Percentiles rank a stretch among this genome's conserved stretches.
Conservation (phyloP, 805 yeast species). For the Candida nemodendra region DNA sequence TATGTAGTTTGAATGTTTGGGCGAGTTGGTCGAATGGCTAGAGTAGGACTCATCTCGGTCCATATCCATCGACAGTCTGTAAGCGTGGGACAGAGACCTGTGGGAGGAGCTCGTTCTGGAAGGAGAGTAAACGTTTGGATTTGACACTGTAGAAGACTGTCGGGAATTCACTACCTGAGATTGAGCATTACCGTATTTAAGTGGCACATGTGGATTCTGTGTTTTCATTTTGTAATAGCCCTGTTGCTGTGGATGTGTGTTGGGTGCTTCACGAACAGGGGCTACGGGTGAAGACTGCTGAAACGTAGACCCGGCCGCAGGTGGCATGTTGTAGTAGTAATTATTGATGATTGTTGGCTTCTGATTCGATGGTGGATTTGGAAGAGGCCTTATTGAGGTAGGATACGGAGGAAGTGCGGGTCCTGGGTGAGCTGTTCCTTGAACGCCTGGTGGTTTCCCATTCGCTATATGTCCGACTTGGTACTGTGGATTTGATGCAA, state of each 20-base stretch:
- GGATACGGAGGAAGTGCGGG: slow-evolving; percentile 13
- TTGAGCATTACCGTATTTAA: neutral
- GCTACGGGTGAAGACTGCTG: slow-evolving; percentile 14
- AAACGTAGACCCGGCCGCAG: slow-evolving; percentile 2
- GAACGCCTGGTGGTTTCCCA: too few species aligned
- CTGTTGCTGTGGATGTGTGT: slow-evolving; percentile 1
- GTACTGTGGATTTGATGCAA: too few species aligned
- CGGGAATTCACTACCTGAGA: neutral
- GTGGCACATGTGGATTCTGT: neutral
- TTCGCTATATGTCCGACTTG: too few species aligned
- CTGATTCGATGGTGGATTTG: slow-evolving; percentile 14
- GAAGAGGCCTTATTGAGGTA: slow-evolving; percentile 17
- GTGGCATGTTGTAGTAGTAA: slow-evolving; percentile 18
- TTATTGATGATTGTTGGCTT: slow-evolving; percentile 21
- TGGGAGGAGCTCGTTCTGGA: neutral
- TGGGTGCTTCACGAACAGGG: slow-evolving; percentile 7
- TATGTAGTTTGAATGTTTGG: neutral
- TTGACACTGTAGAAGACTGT: neutral
- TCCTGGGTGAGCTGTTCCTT: slow-evolving; percentile 15
- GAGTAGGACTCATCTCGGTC: neutral
- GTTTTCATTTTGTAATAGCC: neutral
- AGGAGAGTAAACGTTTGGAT: neutral
- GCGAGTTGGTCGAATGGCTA: too few species aligned
- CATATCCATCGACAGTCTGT: neutral
- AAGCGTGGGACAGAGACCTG: neutral